Evolutionary conservation across 148 eudicot species (phyloP).

Genomic region (Euryodendron excelsum): DNA sequence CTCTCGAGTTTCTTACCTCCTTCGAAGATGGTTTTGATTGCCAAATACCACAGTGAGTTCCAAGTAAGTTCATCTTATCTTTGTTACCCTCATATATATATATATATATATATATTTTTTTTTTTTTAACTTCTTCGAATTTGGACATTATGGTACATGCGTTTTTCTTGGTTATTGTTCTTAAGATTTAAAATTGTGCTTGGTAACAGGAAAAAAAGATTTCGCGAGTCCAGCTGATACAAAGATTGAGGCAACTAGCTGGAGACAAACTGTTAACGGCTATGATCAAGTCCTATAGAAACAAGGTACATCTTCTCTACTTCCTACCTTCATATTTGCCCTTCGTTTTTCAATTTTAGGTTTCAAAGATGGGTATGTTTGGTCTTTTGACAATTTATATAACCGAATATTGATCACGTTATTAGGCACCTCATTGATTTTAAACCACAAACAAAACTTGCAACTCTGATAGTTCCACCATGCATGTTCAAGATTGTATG

Average conservation of each 20-base stretch:
- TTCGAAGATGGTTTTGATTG: slow-evolving; percentile 27
- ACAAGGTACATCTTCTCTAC: slow-evolving; percentile 8
- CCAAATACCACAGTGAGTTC: slow-evolving; percentile 37
- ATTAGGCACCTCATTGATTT: background rate
- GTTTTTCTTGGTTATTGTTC: background rate
- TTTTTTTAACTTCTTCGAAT: background rate
- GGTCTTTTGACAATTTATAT: background rate
- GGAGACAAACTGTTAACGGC: slow-evolving; percentile 40
- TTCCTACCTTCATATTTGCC: background rate
- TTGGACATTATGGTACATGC: background rate
- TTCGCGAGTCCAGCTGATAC: slow-evolving; percentile 28
- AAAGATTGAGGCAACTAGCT: slow-evolving; percentile 33
- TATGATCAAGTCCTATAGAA: slow-evolving; percentile 32
- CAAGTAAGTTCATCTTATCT: slow-evolving; percentile 40
- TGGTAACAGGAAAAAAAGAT: slow-evolving; percentile 31
- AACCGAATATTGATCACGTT: background rate
- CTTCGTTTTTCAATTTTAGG: background rate
- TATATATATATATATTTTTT: no score
- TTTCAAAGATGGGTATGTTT: background rate
- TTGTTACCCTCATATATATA: no score
- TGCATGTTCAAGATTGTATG: no score
- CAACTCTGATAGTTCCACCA: no score
- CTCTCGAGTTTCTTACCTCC: slow-evolving; percentile 28
- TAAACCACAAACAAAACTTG: background rate
- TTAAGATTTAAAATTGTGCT: background rate